Conservation (phyloP, 2,329 filamentous ascomycete genomes). For the Aaosphaeria arxii region DNA sequence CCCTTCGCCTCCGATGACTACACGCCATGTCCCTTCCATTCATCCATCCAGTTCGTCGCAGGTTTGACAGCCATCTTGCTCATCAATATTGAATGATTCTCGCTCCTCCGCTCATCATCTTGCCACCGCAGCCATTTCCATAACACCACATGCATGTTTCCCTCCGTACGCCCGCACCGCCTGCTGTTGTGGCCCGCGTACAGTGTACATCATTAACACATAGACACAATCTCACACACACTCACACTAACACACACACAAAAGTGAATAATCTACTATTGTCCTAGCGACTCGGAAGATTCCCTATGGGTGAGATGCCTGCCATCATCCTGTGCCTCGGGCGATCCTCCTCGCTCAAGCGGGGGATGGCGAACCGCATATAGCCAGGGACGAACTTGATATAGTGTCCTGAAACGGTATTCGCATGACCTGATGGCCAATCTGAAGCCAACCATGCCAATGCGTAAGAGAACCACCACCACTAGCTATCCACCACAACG, state of each 20-base stretch:
- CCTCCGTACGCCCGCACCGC: constrained; percentile 20
- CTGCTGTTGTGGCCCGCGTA: constrained; percentile 24
- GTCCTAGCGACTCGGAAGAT: too few relatives aligned
- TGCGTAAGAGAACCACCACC: constrained; percentile 32
- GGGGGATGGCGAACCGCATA: constrained; percentile 37
- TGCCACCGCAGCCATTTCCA: too few relatives aligned
- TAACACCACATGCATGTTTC: background rate
- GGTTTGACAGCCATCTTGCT: too few relatives aligned
- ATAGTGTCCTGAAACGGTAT: constrained; percentile 40
- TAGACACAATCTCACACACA: constrained; percentile 11
- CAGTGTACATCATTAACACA: constrained; percentile 21
- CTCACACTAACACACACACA: too few relatives aligned
- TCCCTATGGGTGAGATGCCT: too few relatives aligned
- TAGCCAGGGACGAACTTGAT: constrained; percentile 26
- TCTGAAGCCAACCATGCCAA: constrained; percentile 35
- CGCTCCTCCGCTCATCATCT: too few relatives aligned
- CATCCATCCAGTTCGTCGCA: too few relatives aligned
- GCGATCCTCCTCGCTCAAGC: constrained; percentile 29
- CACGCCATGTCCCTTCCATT: too few relatives aligned
- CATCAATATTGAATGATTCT: too few relatives aligned
- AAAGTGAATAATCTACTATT: too few relatives aligned
- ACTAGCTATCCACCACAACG: background rate
- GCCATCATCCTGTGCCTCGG: constrained; percentile 30
- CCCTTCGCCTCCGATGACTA: too few relatives aligned
- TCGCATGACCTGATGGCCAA: constrained; percentile 35